These are phyloP conservation scores for Chamaecrista fasciculata DNA, from an alignment of 306 rosid species.

Conservation along the genomic window DNA sequence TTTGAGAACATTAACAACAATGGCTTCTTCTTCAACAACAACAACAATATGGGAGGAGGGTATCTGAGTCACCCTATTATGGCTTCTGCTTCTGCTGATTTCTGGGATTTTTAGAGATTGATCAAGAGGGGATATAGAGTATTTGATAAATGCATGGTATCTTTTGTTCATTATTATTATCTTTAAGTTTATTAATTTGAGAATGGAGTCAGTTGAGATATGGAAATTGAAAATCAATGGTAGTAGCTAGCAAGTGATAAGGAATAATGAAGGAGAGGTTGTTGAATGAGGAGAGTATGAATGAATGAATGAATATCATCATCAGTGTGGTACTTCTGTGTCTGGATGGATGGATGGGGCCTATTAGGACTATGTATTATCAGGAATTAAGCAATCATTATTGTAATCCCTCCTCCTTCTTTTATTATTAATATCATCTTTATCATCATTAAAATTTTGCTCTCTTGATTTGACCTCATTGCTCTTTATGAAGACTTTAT, in stretches of 20 bases:
- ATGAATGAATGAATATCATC: too few species aligned
- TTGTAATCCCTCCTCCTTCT: too few species aligned
- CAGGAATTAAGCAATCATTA: slow-evolving; percentile 10
- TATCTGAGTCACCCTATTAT: slow-evolving; percentile 60
- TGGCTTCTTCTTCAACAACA: slow-evolving; percentile 46
- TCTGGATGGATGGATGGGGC: too few species aligned
- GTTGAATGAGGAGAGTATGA: slow-evolving; percentile 16
- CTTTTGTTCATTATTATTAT: slow-evolving; percentile 7
- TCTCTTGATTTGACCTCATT: too few species aligned
- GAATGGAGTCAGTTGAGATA: slow-evolving; percentile 31
- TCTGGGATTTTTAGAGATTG: not conserved
- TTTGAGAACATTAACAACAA: slow-evolving; percentile 42
- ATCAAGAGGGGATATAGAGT: slow-evolving; percentile 18
- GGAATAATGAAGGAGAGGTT: slow-evolving; percentile 42
- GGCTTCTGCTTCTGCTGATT: slow-evolving; percentile 68
- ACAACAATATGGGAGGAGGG: slow-evolving; percentile 46
- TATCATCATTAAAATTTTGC: too few species aligned
- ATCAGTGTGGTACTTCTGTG: too few species aligned
- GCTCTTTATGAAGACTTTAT: too few species aligned
- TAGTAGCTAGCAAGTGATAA: slow-evolving; percentile 30
- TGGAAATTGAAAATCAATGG: slow-evolving; percentile 33
- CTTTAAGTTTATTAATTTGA: not conserved
- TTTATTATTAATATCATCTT: too few species aligned
- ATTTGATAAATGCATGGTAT: too few species aligned
- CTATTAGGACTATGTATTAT: slow-evolving; percentile 15